Conservation (phyloP, 2,329 filamentous ascomycete genomes). For the Tolypocladium paradoxum region DNA sequence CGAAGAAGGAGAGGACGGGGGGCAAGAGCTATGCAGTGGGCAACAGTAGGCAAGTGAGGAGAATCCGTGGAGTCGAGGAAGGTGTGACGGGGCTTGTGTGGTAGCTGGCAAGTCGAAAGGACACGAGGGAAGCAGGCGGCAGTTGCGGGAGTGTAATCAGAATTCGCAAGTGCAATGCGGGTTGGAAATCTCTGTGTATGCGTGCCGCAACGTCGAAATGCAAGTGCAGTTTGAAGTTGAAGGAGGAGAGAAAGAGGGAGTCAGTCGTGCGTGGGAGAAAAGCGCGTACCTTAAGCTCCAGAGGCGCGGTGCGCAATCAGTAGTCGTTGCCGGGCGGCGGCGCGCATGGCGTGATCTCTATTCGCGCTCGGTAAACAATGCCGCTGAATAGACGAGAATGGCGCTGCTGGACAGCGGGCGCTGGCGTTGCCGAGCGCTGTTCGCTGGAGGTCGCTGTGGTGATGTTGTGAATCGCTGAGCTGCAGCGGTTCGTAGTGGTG, state of each 20-base stretch:
- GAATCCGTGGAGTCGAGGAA: background rate
- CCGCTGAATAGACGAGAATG: background rate
- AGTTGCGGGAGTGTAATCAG: background rate
- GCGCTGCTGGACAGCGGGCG: background rate
- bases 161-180: background rate
- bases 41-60: background rate
- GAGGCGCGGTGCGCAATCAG: background rate
- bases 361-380: background rate
- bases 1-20: background rate
- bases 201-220: background rate
- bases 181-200: background rate
- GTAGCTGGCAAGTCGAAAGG: background rate
- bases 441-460: conserved; percentile 2
- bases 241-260: background rate
- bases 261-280: too few species aligned
- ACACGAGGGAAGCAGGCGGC: background rate
- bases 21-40: background rate
- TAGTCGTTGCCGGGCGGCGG: background rate
- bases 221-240: background rate
- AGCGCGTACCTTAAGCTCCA: background rate
- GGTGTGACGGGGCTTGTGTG: background rate
- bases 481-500: conserved; percentile 7
- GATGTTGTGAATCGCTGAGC: conserved; percentile 1
- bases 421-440: conserved; percentile 2
- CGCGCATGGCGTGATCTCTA: background rate